Base-by-base conservation (phyloP, 345 rosid species). In the Lepidium aucheri region DNA sequence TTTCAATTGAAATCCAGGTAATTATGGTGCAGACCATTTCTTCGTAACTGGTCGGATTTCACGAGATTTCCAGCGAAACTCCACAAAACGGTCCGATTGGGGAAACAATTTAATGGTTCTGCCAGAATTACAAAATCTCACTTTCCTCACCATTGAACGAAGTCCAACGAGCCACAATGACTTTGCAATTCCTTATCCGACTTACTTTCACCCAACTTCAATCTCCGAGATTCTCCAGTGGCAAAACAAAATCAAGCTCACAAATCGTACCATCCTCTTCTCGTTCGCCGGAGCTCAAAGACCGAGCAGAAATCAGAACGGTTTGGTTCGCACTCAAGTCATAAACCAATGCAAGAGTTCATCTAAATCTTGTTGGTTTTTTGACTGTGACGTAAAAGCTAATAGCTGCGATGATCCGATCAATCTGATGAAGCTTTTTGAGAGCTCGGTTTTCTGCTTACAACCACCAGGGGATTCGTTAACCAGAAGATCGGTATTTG, bases 381-480 rank as follows among this genome's bases (percentile, higher is more conserved):
- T 86, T 40, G 76, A 73, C 49, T 86, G 87, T 20, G 20, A 32
- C 7, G 42, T 58, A n/a, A 60, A 30, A 10, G 43, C 54, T 13
- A 77, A 60, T 40, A 68, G 74, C 7, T 80, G 87, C 14, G 79
- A 79, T 20, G 45, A 74, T 57, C 89, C 84, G 0, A 36, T 60
- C 46, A 75, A 47, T 60, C 72, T 84, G 5, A 79, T 84, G 47
- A 76, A 75, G 9, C 79, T 78, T 46, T 75, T 81, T 45, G 36
- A 59, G 44, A 68, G 64, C 34, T 82, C 86, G 0, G 75, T 65
- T 1, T 86, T 82, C 45, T 86, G 92, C 51, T 54, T 86, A 42
- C 87, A 81, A 57, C 89, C 87, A 0, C 75, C 80, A 2, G 92
- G 92, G 0, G 92, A 84, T 69, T 86, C 89, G 44, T 74, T 51